Evolutionary conservation across 306 rosid species (phyloP).

Genomic region (Glycine tomentella): DNA sequence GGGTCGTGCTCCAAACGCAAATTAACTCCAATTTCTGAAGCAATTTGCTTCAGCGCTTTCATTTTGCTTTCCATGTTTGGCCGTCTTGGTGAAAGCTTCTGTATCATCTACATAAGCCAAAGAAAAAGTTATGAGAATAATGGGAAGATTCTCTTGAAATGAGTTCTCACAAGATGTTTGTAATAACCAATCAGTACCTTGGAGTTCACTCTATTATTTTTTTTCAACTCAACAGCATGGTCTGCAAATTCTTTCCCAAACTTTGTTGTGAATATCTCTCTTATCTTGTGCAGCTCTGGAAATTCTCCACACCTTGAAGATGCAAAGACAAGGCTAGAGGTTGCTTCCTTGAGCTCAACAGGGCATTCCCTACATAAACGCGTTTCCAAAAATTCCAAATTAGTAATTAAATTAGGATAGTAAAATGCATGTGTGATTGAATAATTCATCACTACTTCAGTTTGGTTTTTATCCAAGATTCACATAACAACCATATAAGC

Average conservation of each 20-base stretch:
- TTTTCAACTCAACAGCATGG: slow-evolving; percentile 58
- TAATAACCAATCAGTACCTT: slow-evolving; percentile 48
- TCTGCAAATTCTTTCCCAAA: slow-evolving; percentile 66
- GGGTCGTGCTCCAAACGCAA: slow-evolving; percentile 55
- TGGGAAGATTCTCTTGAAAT: slow-evolving; percentile 15
- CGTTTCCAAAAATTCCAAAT: not conserved
- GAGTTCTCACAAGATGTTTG: not conserved
- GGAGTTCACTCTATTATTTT: slow-evolving; percentile 63
- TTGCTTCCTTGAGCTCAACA: slow-evolving; percentile 66
- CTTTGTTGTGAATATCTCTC: slow-evolving; percentile 55
- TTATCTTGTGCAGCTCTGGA: slow-evolving; percentile 75
- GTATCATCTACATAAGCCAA: slow-evolving; percentile 60
- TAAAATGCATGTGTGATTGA: not conserved
- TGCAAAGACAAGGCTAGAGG: slow-evolving; percentile 67
- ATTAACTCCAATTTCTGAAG: slow-evolving; percentile 59
- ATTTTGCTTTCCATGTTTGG: slow-evolving; percentile 52
- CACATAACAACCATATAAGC: not conserved
- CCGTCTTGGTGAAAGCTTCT: slow-evolving; percentile 55
- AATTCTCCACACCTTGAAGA: slow-evolving; percentile 81
- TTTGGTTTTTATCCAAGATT: not conserved
- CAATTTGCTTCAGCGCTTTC: slow-evolving; percentile 57
- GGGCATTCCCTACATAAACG: slow-evolving; percentile 64
- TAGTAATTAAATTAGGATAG: slow-evolving; percentile 2
- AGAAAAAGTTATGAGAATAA: slow-evolving; percentile 31
- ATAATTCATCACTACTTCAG: not conserved